Conservation (phyloP, 2,329 filamentous ascomycete species). For the Arthrocladium fulminans region DNA sequence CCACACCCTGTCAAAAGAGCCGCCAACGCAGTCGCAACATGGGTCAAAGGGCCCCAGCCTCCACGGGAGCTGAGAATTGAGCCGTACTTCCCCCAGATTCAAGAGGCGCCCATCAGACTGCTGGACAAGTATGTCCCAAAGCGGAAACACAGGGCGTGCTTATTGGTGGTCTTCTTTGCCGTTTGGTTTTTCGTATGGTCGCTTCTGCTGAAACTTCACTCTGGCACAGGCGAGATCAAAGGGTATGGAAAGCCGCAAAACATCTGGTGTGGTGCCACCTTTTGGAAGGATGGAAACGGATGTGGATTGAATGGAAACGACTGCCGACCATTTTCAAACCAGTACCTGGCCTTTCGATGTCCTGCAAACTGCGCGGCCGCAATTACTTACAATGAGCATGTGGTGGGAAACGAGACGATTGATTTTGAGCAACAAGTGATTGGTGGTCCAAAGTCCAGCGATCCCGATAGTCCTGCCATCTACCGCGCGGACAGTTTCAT, state of each 20-base stretch:
- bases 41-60: constrained; percentile 41
- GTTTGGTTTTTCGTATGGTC: constrained; percentile 42
- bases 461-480: constrained; percentile 41
- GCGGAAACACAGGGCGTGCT: constrained; percentile 35
- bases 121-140: constrained; percentile 39
- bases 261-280: constrained; percentile 38
- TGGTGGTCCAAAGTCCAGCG: constrained; percentile 37
- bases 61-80: constrained; percentile 38
- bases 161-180: constrained; percentile 37
- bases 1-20: constrained; percentile 38
- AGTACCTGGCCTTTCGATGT: constrained; percentile 47
- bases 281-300: constrained; percentile 37
- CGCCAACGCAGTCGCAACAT: constrained; percentile 34
- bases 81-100: constrained; percentile 38
- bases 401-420: constrained; percentile 44
- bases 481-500: constrained; percentile 89
- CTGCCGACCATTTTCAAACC: constrained; percentile 46
- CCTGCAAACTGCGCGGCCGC: constrained; percentile 45
- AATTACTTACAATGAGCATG: constrained; percentile 42
- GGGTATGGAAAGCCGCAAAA: constrained; percentile 39
- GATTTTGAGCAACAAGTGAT: constrained; percentile 46
- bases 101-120: constrained; percentile 38
- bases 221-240: constrained; percentile 39
- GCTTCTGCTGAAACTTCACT: constrained; percentile 37
- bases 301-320: constrained; percentile 49